Evolutionary conservation across 2,329 filamentous ascomycete genomes (phyloP).

Genomic region (Diaporthe capsici): DNA sequence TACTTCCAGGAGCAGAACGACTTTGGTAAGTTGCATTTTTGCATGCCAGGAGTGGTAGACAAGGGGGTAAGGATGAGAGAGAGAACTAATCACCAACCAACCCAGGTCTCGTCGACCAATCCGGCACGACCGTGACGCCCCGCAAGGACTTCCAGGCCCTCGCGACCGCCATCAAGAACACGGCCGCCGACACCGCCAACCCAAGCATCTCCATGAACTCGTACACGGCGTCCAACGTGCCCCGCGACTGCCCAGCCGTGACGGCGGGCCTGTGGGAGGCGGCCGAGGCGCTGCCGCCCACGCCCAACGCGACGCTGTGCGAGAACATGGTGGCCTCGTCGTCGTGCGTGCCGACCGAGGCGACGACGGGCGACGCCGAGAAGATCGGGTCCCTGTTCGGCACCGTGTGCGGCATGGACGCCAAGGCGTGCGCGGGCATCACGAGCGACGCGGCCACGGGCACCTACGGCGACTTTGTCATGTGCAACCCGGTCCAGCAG

Average conservation of each 20-base stretch:
- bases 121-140: conserved; percentile 62
- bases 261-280: conserved; percentile 79
- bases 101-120: conserved; percentile 75
- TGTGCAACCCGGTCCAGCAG: conserved; percentile 80
- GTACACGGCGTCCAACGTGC: conserved; percentile 81
- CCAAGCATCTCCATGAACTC: conserved; percentile 73
- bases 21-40: conserved; percentile 41
- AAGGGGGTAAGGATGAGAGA: neutral
- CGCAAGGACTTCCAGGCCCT: conserved; percentile 82
- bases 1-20: conserved; percentile 94
- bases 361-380: conserved; percentile 67
- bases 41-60: neutral
- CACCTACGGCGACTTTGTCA: conserved; percentile 81
- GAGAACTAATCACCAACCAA: conserved; percentile 42
- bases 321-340: conserved; percentile 85
- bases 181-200: conserved; percentile 76
- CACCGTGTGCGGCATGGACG: conserved; percentile 74
- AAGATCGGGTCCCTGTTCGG: conserved; percentile 79
- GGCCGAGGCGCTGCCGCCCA: conserved; percentile 80
- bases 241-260: conserved; percentile 79
- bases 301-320: conserved; percentile 84
- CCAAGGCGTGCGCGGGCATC: conserved; percentile 76
- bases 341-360: conserved; percentile 78
- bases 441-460: conserved; percentile 75
- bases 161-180: conserved; percentile 76